These are phyloP conservation scores for Saccharomycopsis fibuligera DNA, from an alignment of 805 yeast genomes.

Conservation along the genomic window DNA sequence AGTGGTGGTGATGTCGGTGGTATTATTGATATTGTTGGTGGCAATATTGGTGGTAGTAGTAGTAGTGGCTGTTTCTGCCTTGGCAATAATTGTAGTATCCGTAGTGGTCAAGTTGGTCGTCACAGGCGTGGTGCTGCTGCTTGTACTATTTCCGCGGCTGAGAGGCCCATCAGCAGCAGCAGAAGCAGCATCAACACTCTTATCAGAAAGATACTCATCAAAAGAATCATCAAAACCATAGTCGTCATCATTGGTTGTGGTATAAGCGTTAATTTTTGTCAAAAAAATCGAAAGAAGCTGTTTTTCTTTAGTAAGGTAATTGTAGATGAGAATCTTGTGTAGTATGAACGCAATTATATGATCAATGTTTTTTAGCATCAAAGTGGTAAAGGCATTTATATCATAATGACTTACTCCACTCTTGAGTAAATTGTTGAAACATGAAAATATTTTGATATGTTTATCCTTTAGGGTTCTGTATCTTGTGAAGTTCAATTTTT, in stretches of 20 bases:
- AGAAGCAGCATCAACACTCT: too few species aligned
- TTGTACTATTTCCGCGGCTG: too few species aligned
- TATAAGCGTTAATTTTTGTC: neutral
- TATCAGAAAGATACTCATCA: neutral
- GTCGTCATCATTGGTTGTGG: neutral
- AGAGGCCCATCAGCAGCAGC: too few species aligned
- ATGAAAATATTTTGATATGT: constrained; percentile 6
- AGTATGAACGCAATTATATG: constrained; percentile 12
- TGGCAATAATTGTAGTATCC: neutral
- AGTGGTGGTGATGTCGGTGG: neutral
- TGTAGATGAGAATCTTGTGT: constrained; percentile 12
- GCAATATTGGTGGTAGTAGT: neutral
- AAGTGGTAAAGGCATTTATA: constrained; percentile 1
- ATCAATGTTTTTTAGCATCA: neutral
- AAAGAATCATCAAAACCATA: neutral
- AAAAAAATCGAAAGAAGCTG: constrained; percentile 3
- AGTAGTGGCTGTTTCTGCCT: neutral
- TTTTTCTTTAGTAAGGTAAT: constrained; percentile 14
- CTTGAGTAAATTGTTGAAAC: constrained; percentile 1
- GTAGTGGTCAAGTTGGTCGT: too few species aligned
- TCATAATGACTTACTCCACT: constrained; percentile 5
- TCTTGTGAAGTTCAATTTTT: constrained; percentile 8
- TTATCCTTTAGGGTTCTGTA: constrained; percentile 7
- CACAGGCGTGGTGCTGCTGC: too few species aligned
- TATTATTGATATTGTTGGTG: neutral